Base-by-base conservation (phyloP, 352 stramenopile species). In the Peronospora tabacina region DNA sequence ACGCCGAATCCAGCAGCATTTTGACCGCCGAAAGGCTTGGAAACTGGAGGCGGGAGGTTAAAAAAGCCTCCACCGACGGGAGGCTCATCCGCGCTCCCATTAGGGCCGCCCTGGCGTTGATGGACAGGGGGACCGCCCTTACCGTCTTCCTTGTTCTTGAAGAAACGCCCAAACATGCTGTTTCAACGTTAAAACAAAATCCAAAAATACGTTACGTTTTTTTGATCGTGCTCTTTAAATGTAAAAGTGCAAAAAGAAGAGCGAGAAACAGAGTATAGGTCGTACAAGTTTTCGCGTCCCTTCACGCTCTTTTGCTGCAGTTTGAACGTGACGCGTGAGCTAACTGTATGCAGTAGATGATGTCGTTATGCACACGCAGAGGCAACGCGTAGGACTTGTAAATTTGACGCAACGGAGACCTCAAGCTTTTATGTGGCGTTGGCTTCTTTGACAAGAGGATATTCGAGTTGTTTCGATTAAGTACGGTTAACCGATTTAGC, bases 71-170 rank as follows among this genome's bases (percentile, higher is more conserved):
- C 82, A 22, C 79, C 82, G 7, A 59, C 55, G 7, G 61, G 70
- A 17, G 70, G 61, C 12, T 81, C 67, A 30, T 70, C 60, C 3
- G 48, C 40, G 3, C 38, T 58, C 10, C 59, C 61, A 16, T 53
- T 60, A 29, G 45, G 44, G 26, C 58, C 59, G 17, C 40, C 58
- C 48, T 55, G 53, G 28, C 39, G 59, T 58, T 75, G 78, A 63
- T 84, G 75, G 26, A 74, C 79, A 52, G 62, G 62, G 9, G 79
- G 76, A 0, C 73, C 70, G 17, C 49, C 57, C 66, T 86, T 87
- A 20, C 68, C 68, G 56, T 90, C 75, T 15, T 88, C 73, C 46
- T 90, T 90, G 59, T 86, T 86, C 66, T 87, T 90, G 40, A 87
- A 90, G 52, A 92, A 87, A 12, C 81, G 75, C 19, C 58, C 60